Percentiles rank a stretch among this genome's conserved stretches.
Conservation (phyloP, 129 eudicot genomes). For the Scalesia atractyloides region DNA sequence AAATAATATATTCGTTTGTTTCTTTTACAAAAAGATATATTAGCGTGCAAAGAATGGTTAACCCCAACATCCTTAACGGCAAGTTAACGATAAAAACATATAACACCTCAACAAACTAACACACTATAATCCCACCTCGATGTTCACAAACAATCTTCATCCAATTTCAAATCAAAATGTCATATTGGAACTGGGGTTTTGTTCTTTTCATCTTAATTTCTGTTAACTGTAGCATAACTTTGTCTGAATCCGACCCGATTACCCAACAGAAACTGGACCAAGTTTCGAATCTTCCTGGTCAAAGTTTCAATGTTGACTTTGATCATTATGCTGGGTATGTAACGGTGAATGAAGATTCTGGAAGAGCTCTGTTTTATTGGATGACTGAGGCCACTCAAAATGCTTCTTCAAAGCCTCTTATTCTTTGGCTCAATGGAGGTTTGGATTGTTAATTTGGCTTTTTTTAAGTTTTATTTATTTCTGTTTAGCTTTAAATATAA, state of each 20-base stretch:
- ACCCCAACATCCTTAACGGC: conserved; percentile 14
- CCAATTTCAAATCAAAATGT: conserved; percentile 37
- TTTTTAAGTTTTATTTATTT: background rate
- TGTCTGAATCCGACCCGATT: conserved; percentile 42
- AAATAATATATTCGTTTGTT: no score
- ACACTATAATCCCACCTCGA: background rate
- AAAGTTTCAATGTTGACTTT: conserved; percentile 62
- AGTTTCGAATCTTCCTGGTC: conserved; percentile 73
- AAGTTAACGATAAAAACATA: conserved; percentile 15
- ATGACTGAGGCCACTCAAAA: conserved; percentile 72
- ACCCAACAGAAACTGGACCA: conserved; percentile 51
- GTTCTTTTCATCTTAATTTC: conserved; percentile 26
- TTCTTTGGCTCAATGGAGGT: conserved; percentile 98
- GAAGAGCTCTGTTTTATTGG: conserved; percentile 90
- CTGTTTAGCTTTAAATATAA: background rate
- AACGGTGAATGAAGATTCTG: conserved; percentile 64
- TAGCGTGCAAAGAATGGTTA: background rate
- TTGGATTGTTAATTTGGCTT: background rate
- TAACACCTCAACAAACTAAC: conserved; percentile 25
- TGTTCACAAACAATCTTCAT: background rate
- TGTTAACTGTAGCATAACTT: conserved; percentile 27
- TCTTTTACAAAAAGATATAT: background rate
- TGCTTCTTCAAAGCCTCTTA: conserved; percentile 78
- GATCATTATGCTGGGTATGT: conserved; percentile 86
- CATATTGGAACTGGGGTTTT: conserved; percentile 42